These are phyloP conservation scores for Crassisporium funariophilum DNA, from an alignment of 768 basidiomycete species.

Conservation along the genomic window DNA sequence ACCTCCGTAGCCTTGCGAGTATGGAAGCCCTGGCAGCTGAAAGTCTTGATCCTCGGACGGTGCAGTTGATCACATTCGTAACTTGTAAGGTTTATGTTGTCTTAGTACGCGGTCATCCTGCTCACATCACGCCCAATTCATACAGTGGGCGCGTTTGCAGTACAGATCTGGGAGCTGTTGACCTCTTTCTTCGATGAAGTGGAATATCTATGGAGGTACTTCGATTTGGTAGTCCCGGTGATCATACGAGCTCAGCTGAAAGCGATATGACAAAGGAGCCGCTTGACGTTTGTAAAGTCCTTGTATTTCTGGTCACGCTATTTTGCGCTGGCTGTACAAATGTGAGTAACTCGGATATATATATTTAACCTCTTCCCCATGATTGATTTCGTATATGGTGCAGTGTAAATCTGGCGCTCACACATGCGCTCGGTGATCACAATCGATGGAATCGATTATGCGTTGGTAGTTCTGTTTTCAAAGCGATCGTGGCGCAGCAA, in stretches of 20 bases:
- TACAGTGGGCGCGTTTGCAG: conserved; percentile 21
- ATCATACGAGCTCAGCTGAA: neutral
- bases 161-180: conserved; percentile 20
- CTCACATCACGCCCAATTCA: too few species aligned
- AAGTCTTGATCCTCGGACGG: too few species aligned
- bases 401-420: conserved; percentile 14
- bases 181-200: conserved; percentile 20
- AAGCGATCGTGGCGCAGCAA: conserved; percentile 12
- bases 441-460: neutral
- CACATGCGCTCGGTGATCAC: neutral
- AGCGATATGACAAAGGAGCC: neutral
- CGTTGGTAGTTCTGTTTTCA: conserved; percentile 10
- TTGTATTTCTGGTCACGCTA: conserved; percentile 22
- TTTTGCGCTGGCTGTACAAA: conserved; percentile 15
- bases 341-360: too few species aligned
- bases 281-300: conserved; percentile 9
- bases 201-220: conserved; percentile 23
- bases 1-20: too few species aligned
- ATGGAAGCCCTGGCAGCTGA: too few species aligned
- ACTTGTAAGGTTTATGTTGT: too few species aligned
- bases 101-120: too few species aligned
- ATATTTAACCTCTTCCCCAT: neutral
- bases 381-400: neutral
- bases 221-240: neutral
- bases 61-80: too few species aligned